Percentiles rank a stretch among this genome's conserved stretches.
phyloP scores from a whole-genome alignment of 306 rosid genomes.

The Fragaria iinumae region DNA sequence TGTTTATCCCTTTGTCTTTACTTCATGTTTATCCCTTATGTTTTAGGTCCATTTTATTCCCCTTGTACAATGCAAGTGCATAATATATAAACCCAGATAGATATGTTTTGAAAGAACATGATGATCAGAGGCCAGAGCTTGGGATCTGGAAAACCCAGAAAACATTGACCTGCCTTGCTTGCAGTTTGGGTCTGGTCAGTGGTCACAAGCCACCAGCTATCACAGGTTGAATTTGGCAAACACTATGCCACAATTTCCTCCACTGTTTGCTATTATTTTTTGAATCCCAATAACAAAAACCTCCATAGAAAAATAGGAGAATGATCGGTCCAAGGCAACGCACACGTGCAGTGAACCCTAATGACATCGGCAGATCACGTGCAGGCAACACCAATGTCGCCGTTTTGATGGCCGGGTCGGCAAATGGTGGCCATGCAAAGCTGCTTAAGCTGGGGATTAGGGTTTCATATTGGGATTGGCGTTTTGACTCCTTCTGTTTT shows the following conservation, averaged over 20 bases:
- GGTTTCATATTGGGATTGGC: slow-evolving; percentile 9
- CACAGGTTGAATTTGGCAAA: not conserved
- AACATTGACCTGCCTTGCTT: slow-evolving; percentile 32
- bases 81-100: not conserved
- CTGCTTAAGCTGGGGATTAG: slow-evolving; percentile 10
- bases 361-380: slow-evolving; percentile 40
- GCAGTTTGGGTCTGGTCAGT: slow-evolving; percentile 30
- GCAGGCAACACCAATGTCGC: slow-evolving; percentile 45
- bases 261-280: not conserved
- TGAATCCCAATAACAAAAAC: not conserved
- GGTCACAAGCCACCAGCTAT: not conserved
- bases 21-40: not conserved
- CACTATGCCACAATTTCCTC: not conserved
- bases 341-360: slow-evolving; percentile 42
- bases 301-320: not conserved
- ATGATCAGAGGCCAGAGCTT: slow-evolving; percentile 13
- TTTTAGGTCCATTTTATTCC: not conserved
- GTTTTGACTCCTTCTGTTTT: slow-evolving; percentile 21
- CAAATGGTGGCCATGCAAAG: not conserved
- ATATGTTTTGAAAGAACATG: not conserved
- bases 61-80: not conserved
- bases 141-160: slow-evolving; percentile 55
- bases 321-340: slow-evolving; percentile 24
- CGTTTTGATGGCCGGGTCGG: slow-evolving; percentile 54
- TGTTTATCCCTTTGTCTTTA: too few relatives aligned